Evolutionary conservation across 768 basidiomycete species (phyloP).

Genomic region (Tricholoma hemisulphureum): DNA sequence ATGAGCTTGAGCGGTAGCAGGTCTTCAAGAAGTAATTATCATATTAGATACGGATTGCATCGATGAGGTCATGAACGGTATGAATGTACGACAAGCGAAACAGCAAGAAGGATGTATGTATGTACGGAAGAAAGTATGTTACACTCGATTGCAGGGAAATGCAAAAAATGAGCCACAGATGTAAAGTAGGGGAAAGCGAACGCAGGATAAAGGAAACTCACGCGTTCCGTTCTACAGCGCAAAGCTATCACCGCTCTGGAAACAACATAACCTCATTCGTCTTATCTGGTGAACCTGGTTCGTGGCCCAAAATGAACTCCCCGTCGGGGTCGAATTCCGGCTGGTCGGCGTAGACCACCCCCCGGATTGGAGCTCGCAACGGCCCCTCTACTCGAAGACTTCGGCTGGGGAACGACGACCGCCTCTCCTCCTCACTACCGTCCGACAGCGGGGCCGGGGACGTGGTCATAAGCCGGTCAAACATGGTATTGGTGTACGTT

Average conservation of each 20-base stretch:
- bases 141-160: not conserved
- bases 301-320: conserved; percentile 24
- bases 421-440: conserved; percentile 24
- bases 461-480: conserved; percentile 34
- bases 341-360: conserved; percentile 6
- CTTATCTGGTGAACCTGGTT: conserved; percentile 45
- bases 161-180: not conserved
- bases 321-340: conserved; percentile 45
- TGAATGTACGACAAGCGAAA: not conserved
- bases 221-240: not conserved
- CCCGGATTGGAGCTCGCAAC: conserved; percentile 4
- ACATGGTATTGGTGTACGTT: not conserved
- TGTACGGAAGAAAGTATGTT: not conserved
- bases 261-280: conserved; percentile 40
- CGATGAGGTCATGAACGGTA: not conserved
- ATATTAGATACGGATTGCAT: not conserved
- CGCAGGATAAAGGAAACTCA: not conserved
- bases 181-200: not conserved
- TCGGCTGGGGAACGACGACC: conserved; percentile 6
- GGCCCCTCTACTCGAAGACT: conserved; percentile 5
- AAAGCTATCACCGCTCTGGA: conserved; percentile 42
- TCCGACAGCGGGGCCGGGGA: conserved; percentile 39
- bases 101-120: not conserved
- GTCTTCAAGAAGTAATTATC: not conserved
- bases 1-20: too few relatives aligned